These are phyloP conservation scores for Pichia terricola DNA, from an alignment of 1,139 yeast species.

Conservation along the genomic window DNA sequence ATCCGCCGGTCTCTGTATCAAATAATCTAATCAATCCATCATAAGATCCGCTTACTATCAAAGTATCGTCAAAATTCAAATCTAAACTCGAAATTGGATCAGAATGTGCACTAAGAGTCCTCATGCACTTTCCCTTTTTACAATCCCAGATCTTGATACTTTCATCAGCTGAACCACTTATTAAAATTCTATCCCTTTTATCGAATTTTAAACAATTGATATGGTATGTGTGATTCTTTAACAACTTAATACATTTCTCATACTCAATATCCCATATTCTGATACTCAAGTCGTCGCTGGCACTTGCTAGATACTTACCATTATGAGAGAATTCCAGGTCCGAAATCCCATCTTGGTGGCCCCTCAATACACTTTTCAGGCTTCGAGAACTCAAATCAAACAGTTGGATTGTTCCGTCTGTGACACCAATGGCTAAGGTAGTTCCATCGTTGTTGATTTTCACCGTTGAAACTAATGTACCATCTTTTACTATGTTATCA, in stretches of 20 bases:
- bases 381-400: conserved; percentile 23
- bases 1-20: conserved; percentile 84
- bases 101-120: conserved; percentile 85
- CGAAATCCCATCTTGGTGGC: conserved; percentile 64
- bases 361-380: conserved; percentile 34
- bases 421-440: conserved; percentile 45
- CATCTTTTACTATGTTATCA: not conserved
- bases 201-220: conserved; percentile 68
- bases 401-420: conserved; percentile 35
- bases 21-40: conserved; percentile 74
- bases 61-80: conserved; percentile 69
- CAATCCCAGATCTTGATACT: conserved; percentile 89
- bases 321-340: conserved; percentile 72
- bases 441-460: conserved; percentile 61
- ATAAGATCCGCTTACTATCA: conserved; percentile 78
- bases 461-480: conserved; percentile 23
- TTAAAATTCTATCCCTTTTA: conserved; percentile 64
- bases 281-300: conserved; percentile 78
- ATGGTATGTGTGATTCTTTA: conserved; percentile 80
- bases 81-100: conserved; percentile 79
- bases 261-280: conserved; percentile 58
- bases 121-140: conserved; percentile 55
- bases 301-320: conserved; percentile 66
- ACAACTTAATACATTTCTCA: conserved; percentile 45
- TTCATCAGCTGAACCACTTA: conserved; percentile 85